These are phyloP conservation scores for Euryodendron excelsum DNA, from an alignment of 148 eudicot genomes.

Conservation along the genomic window DNA sequence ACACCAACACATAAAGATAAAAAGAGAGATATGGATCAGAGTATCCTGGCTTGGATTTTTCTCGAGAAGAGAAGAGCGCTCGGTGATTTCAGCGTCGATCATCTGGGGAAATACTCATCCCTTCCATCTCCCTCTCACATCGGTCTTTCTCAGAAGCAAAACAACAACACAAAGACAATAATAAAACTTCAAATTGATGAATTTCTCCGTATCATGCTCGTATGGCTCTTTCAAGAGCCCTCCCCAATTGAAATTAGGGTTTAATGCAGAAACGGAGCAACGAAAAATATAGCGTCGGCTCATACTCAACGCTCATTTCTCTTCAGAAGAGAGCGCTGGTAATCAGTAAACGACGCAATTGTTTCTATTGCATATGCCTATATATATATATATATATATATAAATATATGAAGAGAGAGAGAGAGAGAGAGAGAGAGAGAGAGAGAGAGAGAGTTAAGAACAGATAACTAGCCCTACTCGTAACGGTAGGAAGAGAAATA, in stretches of 20 bases:
- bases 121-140: conserved; percentile 6
- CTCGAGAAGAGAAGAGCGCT: conserved; percentile 15
- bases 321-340: not conserved
- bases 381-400: not conserved
- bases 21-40: conserved; percentile 13
- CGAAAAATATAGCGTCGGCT: conserved; percentile 12
- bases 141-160: no score
- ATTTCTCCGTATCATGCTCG: conserved; percentile 4
- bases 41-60: conserved; percentile 25
- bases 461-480: no score
- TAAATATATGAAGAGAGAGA: no score
- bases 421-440: no score
- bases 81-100: conserved; percentile 28
- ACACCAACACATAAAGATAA: no score
- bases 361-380: not conserved
- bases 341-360: conserved; percentile 14
- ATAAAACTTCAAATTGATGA: not conserved
- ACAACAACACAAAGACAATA: not conserved
- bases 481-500: no score
- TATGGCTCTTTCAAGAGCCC: not conserved
- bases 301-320: conserved; percentile 15
- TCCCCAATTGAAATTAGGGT: no score
- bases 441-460: no score
- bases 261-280: not conserved
- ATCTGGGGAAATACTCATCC: conserved; percentile 31